Conservation (phyloP, 1,139 yeast species). For the Protomyces lactucae-debilis region DNA sequence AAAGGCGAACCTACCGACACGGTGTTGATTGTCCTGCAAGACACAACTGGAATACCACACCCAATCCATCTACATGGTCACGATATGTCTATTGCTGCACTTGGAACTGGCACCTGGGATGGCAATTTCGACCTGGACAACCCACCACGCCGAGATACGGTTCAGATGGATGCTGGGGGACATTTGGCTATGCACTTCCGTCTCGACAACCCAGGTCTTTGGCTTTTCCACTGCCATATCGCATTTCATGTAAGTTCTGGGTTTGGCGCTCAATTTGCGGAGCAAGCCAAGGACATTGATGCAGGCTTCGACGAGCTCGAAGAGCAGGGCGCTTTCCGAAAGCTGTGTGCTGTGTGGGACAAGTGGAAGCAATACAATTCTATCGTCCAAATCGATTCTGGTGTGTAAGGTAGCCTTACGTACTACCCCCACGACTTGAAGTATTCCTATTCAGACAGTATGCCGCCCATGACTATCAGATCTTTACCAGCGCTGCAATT, state of each 20-base stretch:
- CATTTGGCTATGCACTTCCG: slow-evolving; percentile 57
- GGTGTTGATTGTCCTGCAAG: neutral
- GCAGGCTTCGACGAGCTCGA: neutral
- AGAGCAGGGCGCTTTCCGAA: neutral
- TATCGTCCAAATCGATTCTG: neutral
- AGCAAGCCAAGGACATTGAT: neutral
- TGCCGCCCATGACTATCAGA: too few species aligned
- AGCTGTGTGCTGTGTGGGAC: neutral
- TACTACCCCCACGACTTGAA: too few species aligned
- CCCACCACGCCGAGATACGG: slow-evolving; percentile 65
- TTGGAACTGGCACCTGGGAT: slow-evolving; percentile 51
- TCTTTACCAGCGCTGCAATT: too few species aligned
- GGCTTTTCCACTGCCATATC: slow-evolving; percentile 50
- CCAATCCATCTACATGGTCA: slow-evolving; percentile 64
- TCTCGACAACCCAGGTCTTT: slow-evolving; percentile 75
- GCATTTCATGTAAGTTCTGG: neutral
- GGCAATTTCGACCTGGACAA: slow-evolving; percentile 52
- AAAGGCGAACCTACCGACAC: neutral
- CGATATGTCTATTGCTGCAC: slow-evolving; percentile 51
- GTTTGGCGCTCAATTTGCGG: neutral
- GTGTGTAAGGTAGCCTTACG: neutral
- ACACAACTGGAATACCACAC: slow-evolving; percentile 41
- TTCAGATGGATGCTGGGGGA: slow-evolving; percentile 57
- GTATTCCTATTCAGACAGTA: too few species aligned
- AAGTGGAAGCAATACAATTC: neutral